phyloP scores from a whole-genome alignment of 306 rosid species.

The Rosa lucieae region DNA sequence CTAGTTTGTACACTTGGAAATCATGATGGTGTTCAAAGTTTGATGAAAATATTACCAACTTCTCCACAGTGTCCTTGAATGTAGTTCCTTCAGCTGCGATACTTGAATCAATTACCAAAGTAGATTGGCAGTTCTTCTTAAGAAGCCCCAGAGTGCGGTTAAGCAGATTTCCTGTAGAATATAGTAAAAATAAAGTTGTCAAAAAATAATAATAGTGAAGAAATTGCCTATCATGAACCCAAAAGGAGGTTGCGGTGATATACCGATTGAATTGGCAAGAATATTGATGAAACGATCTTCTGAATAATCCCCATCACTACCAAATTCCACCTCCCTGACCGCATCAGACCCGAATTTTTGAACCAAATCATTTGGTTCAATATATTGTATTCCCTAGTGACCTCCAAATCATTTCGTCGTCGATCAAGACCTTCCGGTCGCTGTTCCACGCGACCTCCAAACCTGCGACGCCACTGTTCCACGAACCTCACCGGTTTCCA shows the following conservation, averaged over 20 bases:
- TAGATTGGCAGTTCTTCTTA: constrained; percentile 85
- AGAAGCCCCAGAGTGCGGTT: constrained; percentile 90
- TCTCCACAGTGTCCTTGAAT: constrained; percentile 67
- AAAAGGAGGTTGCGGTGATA: constrained; percentile 20
- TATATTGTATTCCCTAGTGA: constrained; percentile 81
- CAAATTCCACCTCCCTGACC: constrained; percentile 90
- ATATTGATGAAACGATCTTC: constrained; percentile 89
- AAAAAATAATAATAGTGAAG: not conserved
- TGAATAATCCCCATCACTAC: constrained; percentile 90
- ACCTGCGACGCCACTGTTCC: no score
- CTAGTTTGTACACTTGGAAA: not conserved
- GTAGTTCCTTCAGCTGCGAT: constrained; percentile 71
- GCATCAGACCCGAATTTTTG: constrained; percentile 84
- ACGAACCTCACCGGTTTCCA: no score
- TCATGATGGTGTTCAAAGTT: not conserved
- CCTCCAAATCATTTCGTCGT: constrained; percentile 32
- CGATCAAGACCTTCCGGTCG: no score
- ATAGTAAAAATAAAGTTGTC: constrained; percentile 21
- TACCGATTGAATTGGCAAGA: constrained; percentile 98
- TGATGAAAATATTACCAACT: constrained; percentile 46
- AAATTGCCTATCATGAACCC: constrained; percentile 3
- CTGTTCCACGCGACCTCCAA: no score
- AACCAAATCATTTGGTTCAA: constrained; percentile 92
- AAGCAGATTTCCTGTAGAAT: constrained; percentile 83
- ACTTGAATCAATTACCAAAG: constrained; percentile 68